Conservation (phyloP, 129 eudicot species). For the Lactuca sativa region DNA sequence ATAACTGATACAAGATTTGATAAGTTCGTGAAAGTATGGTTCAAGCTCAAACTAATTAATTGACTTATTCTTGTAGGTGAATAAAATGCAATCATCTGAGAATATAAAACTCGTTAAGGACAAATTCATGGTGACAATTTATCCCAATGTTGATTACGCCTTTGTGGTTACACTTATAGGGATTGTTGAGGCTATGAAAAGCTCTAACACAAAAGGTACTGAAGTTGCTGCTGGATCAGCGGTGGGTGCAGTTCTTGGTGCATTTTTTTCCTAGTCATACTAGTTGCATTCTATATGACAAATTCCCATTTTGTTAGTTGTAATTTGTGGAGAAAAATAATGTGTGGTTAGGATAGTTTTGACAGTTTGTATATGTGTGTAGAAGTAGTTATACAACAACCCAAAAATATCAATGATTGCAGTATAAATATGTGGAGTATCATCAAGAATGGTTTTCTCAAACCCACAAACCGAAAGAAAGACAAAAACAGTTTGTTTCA, state of each 20-base stretch:
- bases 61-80: background rate
- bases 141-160: constrained; percentile 48
- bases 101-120: constrained; percentile 37
- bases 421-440: no score
- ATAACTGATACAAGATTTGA: no score
- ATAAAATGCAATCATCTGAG: constrained; percentile 20
- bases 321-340: no score
- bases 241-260: background rate
- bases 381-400: no score
- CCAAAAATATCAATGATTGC: no score
- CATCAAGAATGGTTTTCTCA: no score
- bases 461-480: no score
- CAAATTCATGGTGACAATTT: constrained; percentile 45
- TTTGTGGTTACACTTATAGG: constrained; percentile 44
- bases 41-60: background rate
- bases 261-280: background rate
- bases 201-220: background rate
- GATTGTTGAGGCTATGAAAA: constrained; percentile 34
- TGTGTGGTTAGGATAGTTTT: no score
- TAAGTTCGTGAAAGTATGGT: no score
- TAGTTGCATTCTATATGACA: background rate
- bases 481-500: no score
- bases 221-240: background rate
- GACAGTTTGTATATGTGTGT: no score
- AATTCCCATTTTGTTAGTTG: no score